Percentiles rank a stretch among this genome's conserved stretches.
phyloP scores from a whole-genome alignment of 495 filamentous ascomycete genomes.

The Lepraria neglecta region DNA sequence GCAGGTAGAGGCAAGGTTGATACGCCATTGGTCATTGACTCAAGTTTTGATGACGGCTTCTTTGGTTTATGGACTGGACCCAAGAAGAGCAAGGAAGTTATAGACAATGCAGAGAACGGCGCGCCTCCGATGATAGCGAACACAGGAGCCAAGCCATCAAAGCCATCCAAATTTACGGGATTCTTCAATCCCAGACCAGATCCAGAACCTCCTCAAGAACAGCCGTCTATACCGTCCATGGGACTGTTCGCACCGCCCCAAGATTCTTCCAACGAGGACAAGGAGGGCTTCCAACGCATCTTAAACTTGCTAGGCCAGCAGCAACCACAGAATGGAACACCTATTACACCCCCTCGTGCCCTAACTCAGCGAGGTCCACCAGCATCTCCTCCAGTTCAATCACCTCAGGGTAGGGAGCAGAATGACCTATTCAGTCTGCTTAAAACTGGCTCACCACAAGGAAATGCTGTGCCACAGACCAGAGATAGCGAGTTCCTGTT shows the following conservation, averaged over 20 bases:
- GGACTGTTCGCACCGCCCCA: slow-evolving; percentile 29
- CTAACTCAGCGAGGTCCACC: slow-evolving; percentile 26
- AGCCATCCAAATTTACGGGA: slow-evolving; percentile 76
- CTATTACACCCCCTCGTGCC: slow-evolving; percentile 18
- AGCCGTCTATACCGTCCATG: slow-evolving; percentile 38
- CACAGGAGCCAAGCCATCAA: slow-evolving; percentile 35
- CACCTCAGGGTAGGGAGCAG: slow-evolving; percentile 37
- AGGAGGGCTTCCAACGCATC: slow-evolving; percentile 83
- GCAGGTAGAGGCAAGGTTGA: slow-evolving; percentile 42
- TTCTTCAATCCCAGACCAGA: slow-evolving; percentile 68
- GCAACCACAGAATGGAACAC: slow-evolving; percentile 20
- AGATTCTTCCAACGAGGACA: slow-evolving; percentile 62
- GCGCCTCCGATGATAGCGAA: slow-evolving; percentile 14
- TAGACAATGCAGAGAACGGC: slow-evolving; percentile 29
- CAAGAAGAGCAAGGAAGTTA: slow-evolving; percentile 34
- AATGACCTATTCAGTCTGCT: slow-evolving; percentile 35
- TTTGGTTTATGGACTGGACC: slow-evolving; percentile 61
- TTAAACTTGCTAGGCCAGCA: slow-evolving; percentile 67
- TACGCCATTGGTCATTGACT: slow-evolving; percentile 55
- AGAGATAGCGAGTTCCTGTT: slow-evolving; percentile 46
- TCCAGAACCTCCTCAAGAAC: slow-evolving; percentile 43
- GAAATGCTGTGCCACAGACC: slow-evolving; percentile 32
- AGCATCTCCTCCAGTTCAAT: slow-evolving; percentile 29
- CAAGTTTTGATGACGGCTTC: slow-evolving; percentile 72
- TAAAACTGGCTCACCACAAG: slow-evolving; percentile 28